phyloP scores from a whole-genome alignment of 1,284 basidiomycete species.

The Leccinum variabile region DNA sequence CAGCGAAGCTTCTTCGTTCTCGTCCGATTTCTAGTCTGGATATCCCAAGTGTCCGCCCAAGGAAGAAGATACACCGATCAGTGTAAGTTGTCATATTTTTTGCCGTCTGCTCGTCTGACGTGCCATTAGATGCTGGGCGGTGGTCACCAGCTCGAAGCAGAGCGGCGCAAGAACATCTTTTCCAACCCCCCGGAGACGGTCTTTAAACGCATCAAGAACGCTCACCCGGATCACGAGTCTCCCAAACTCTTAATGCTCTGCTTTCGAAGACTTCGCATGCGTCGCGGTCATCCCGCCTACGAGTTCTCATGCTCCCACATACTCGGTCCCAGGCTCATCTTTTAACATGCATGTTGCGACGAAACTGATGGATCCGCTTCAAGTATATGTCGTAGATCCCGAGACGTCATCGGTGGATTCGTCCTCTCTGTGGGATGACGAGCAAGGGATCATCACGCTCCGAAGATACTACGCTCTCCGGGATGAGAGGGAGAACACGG shows the following conservation, averaged over 20 bases:
- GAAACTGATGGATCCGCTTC: conserved; percentile 37
- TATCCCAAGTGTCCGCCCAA: conserved; percentile 47
- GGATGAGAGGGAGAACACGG: conserved; percentile 64
- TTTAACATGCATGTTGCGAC: conserved; percentile 26
- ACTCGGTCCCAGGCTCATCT: conserved; percentile 3
- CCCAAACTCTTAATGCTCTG: conserved; percentile 49
- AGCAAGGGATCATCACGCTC: conserved; percentile 57
- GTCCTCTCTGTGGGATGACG: conserved; percentile 57
- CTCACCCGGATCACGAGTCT: conserved; percentile 33
- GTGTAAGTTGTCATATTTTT: conserved; percentile 44
- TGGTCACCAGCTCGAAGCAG: conserved; percentile 51
- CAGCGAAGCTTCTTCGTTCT: conserved; percentile 45
- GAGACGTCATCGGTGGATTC: conserved; percentile 52
- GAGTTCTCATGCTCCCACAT: conserved; percentile 10
- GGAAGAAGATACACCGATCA: conserved; percentile 80
- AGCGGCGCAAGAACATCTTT: conserved; percentile 55
- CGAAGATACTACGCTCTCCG: conserved; percentile 68
- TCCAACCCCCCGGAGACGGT: conserved; percentile 37
- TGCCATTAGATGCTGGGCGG: conserved; percentile 70
- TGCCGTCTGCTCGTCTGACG: conserved; percentile 38
- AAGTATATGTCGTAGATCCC: conserved; percentile 56
- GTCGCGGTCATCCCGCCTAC: conserved; percentile 49
- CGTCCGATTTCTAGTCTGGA: conserved; percentile 69
- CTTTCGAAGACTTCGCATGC: conserved; percentile 48
- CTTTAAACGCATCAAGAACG: conserved; percentile 30